Evolutionary conservation across 495 filamentous ascomycete genomes (phyloP), one percentile per base, ranked within the genome.

Genomic region (Xanthoparmelia taractica): DNA sequence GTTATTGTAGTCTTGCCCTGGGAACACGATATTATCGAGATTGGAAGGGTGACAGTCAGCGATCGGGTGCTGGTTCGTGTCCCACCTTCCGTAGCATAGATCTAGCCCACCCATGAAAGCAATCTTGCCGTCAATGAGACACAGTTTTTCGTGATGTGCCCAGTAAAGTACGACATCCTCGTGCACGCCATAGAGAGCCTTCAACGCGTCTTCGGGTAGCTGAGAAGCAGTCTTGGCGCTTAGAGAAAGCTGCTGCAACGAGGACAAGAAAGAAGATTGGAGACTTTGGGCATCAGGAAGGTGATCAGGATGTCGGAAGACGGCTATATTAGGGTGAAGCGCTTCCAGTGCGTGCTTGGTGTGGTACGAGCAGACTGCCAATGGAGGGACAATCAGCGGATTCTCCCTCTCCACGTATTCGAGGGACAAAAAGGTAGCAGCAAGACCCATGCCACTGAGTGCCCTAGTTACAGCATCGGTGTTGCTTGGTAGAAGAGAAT

Each of bases 141-240:
- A 93, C 10, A 97, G 79, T 75, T 97, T 97, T 73, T 97, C 93
- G 65, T 96, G 93, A 66, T 97, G 93, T 1, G 93, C 92, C 92
- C 92, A 97, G 73, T 91, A 97, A 7, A 97, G 74, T 25, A 96
- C 87, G 8, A 88, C 83, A 60, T 88, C 91, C 36, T 92, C 89
- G 56, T 85, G 82, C 59, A 83, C 82, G 54, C 93, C 93, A 68
- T 96, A 97, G 3, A 97, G 73, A 2, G 82, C 80, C 69, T 91
- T 86, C 34, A 95, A 67, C 0, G 84, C 75, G 63, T 92, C 87
- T 33, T 75, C 77, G 0, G 87, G 85, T 58, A 90, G 76, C 60
- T 84, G 82, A 13, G 83, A 72, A 2, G 82, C 73, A 31, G 73
- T 80, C 15, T 79, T 74, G 0, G 83, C 78, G 65, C 76, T 76